A percentile compares a stretch with the other conserved stretches of the same genome.
These are phyloP conservation scores for Lignosus rhinocerotis DNA, from an alignment of 1,284 basidiomycete species.

Conservation along the genomic window DNA sequence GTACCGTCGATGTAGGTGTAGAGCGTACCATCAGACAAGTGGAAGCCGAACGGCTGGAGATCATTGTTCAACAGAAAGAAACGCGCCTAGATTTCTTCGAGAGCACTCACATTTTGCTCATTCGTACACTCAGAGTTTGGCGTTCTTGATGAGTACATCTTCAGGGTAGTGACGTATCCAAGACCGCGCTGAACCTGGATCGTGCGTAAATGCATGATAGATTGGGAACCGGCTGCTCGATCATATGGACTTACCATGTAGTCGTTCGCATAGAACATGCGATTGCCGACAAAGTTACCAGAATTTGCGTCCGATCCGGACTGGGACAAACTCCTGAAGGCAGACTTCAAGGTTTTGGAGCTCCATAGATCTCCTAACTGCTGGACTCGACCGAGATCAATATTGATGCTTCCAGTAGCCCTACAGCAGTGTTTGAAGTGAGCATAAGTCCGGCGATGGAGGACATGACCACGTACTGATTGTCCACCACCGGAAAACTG, in stretches of 20 bases:
- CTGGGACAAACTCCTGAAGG: constrained; percentile 40
- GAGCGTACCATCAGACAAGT: constrained; percentile 62
- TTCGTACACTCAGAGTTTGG: constrained; percentile 68
- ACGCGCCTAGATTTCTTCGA: neutral
- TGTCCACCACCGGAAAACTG: constrained; percentile 58
- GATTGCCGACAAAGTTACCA: constrained; percentile 58
- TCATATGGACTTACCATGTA: constrained; percentile 52
- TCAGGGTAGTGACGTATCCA: constrained; percentile 59
- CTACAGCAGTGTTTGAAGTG: constrained; percentile 31
- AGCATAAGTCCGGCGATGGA: neutral
- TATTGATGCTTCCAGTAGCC: constrained; percentile 55
- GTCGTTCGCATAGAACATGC: constrained; percentile 67
- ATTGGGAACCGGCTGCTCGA: neutral
- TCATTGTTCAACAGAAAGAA: neutral
- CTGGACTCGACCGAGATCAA: constrained; percentile 55
- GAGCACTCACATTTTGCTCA: constrained; percentile 49
- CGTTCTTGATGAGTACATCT: constrained; percentile 65
- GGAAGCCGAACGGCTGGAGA: constrained; percentile 59
- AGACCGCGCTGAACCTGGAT: constrained; percentile 57
- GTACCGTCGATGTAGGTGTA: constrained; percentile 64
- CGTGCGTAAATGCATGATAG: neutral
- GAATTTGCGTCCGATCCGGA: constrained; percentile 52
- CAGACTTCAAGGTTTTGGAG: constrained; percentile 43
- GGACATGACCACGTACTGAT: constrained; percentile 44
- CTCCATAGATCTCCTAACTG: constrained; percentile 54